Conservation (phyloP, 1,139 yeast genomes). For the Casaregolazyma suthepensis region DNA sequence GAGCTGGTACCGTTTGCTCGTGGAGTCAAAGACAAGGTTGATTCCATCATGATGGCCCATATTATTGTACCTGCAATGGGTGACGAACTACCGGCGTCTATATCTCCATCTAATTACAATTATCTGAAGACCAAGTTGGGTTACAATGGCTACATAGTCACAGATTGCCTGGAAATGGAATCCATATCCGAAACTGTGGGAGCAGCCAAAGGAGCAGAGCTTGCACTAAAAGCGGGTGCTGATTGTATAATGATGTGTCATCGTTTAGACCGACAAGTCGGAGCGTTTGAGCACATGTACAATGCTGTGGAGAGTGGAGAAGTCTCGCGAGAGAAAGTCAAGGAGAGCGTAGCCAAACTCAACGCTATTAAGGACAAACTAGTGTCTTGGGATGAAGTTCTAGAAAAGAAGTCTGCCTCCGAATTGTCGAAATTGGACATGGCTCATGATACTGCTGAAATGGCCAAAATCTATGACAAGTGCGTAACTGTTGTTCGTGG, state of each 20-base stretch:
- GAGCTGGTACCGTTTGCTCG: slow-evolving; percentile 47
- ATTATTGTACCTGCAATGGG: slow-evolving; percentile 53
- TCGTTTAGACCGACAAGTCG: slow-evolving; percentile 44
- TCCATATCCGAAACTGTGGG: slow-evolving; percentile 52
- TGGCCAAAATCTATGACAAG: slow-evolving; percentile 9
- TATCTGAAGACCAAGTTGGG: slow-evolving; percentile 44
- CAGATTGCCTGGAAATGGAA: slow-evolving; percentile 58
- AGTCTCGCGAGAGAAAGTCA: slow-evolving; percentile 41
- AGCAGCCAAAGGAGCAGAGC: slow-evolving; percentile 52
- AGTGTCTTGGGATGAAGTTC: slow-evolving; percentile 41
- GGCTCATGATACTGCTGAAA: slow-evolving; percentile 6
- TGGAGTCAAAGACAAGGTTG: slow-evolving; percentile 42
- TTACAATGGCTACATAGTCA: slow-evolving; percentile 51
- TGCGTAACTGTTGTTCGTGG: slow-evolving; percentile 14
- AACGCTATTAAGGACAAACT: slow-evolving; percentile 39
- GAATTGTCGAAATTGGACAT: background rate
- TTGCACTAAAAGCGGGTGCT: slow-evolving; percentile 54
- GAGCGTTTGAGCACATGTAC: slow-evolving; percentile 45
- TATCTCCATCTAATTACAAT: slow-evolving; percentile 46
- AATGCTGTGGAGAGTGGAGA: slow-evolving; percentile 47
- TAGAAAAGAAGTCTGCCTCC: slow-evolving; percentile 17
- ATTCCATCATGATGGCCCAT: slow-evolving; percentile 53
- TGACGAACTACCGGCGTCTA: slow-evolving; percentile 49
- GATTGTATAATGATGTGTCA: slow-evolving; percentile 57
- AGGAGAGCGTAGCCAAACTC: slow-evolving; percentile 40